Base-by-base conservation (phyloP, 345 rosid genomes). In the Odontarrhena argentea region DNA sequence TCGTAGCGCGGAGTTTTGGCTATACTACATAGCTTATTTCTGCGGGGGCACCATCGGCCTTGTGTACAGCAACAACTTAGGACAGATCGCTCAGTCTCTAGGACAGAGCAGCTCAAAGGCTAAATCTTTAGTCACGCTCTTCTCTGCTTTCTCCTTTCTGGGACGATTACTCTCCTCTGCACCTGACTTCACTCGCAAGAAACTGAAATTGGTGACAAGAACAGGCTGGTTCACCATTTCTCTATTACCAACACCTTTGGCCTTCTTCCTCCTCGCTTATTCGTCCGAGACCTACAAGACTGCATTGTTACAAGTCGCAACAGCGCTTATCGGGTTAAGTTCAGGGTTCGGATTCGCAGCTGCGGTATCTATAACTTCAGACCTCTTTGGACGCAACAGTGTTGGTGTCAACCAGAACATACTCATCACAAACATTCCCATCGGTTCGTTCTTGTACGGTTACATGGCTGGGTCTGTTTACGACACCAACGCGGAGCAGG, bases 31-130 rank as follows among this genome's bases (percentile, higher is more conserved):
- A 45, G 82, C 94, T 3, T 92, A 92, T 63, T 83, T 86, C 57
- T 92, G 88, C 40, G 89, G 94, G 6, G 96, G 85, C 11, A 88
- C 96, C 2, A 77, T 88, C 9, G 96, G 94, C 43, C 77, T 92
- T 61, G 94, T 84, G 15, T 92, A 92, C 65, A 92, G 94, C 80
- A 92, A 87, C 56, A 88, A 88, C 72, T 68, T 92, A 6, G 98
- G 98, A 35, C 98, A 92, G 78, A 85, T 92, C 28, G 76, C 92
- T 5, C 75, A 92, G 66, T 88, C 97, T 9, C 82, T 84, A 6
- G 85, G 94, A 47, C 68, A 67, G 22, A 73, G 70, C 66, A 50
- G 52, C 44, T 37, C 78, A 0, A 14, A 74, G 28, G 77, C 83
- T 10, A 76, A 65, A 60, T 76, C 82, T 0, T 68, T 92, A 0